Evolutionary conservation across 1,284 basidiomycete species (phyloP).

Genomic region (Mycena citricolor): DNA sequence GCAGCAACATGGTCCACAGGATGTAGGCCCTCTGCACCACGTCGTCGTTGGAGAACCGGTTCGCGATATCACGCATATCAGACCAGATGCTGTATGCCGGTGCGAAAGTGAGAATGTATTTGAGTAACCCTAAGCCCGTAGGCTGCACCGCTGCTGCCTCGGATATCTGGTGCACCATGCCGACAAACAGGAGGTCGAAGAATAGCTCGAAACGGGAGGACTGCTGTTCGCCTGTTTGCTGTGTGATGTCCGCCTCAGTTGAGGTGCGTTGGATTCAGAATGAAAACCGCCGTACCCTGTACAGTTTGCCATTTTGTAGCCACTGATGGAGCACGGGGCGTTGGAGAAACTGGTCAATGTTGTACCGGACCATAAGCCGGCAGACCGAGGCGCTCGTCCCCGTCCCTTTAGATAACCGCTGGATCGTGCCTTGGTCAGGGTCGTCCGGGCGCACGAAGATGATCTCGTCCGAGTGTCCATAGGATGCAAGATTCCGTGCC

Average conservation of each 20-base stretch:
- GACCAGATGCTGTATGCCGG: slow-evolving; percentile 39
- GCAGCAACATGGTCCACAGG: slow-evolving; percentile 34
- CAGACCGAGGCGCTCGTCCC: slow-evolving; percentile 10
- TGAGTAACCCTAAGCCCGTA: slow-evolving; percentile 23
- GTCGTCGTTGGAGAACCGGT: slow-evolving; percentile 27
- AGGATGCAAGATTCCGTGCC: slow-evolving; percentile 14
- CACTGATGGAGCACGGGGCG: slow-evolving; percentile 21
- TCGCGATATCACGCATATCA: slow-evolving; percentile 35
- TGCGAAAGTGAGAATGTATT: slow-evolving; percentile 28
- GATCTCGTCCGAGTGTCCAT: slow-evolving; percentile 18
- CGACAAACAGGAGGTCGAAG: slow-evolving; percentile 41
- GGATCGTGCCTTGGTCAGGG: slow-evolving; percentile 16
- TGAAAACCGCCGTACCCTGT: slow-evolving; percentile 10
- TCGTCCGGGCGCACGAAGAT: slow-evolving; percentile 19
- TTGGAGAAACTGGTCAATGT: slow-evolving; percentile 20
- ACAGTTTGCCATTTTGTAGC: slow-evolving; percentile 17
- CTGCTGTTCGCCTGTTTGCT: slow-evolving; percentile 15
- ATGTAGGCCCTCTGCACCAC: slow-evolving; percentile 36
- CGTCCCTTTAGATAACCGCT: slow-evolving; percentile 4
- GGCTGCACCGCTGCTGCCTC: slow-evolving; percentile 32
- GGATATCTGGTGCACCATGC: slow-evolving; percentile 38
- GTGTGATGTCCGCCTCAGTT: background rate
- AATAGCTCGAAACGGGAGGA: slow-evolving; percentile 35
- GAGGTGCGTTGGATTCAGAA: too few species aligned
- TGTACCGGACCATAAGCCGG: slow-evolving; percentile 18